Evolutionary conservation across 768 basidiomycete genomes (phyloP).

Genomic region (Mycena kentingensis): DNA sequence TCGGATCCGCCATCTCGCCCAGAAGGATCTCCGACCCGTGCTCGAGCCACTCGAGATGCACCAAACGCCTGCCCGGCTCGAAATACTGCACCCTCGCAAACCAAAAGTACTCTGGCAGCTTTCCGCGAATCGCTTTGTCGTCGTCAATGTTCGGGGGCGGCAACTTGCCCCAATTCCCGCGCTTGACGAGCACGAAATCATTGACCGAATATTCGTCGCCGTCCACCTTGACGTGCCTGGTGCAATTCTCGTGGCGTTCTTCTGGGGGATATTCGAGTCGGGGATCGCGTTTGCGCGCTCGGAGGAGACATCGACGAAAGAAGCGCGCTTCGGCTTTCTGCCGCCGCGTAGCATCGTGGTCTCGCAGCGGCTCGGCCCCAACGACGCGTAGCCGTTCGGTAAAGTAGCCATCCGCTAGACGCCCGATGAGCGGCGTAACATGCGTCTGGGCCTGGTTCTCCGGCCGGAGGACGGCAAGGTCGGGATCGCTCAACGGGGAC

Average conservation of each 20-base stretch:
- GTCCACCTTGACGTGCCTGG: not conserved
- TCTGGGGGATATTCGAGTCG: too few species aligned
- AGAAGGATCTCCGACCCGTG: slow-evolving; percentile 67
- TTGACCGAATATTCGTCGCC: slow-evolving; percentile 32
- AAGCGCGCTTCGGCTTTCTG: slow-evolving; percentile 31
- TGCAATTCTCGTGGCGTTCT: not conserved
- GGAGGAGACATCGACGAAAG: slow-evolving; percentile 27
- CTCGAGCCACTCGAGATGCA: slow-evolving; percentile 76
- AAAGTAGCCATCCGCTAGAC: slow-evolving; percentile 53
- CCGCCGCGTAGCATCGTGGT: slow-evolving; percentile 30
- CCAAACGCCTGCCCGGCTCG: slow-evolving; percentile 39
- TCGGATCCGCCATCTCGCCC: slow-evolving; percentile 58
- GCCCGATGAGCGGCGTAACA: slow-evolving; percentile 62
- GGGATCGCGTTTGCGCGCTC: slow-evolving; percentile 25
- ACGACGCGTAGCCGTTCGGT: slow-evolving; percentile 56
- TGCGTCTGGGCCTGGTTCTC: slow-evolving; percentile 58
- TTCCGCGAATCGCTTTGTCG: slow-evolving; percentile 40
- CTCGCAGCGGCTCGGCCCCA: slow-evolving; percentile 43
- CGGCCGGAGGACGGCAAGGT: slow-evolving; percentile 55
- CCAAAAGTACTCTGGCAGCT: slow-evolving; percentile 67
- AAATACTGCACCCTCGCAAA: slow-evolving; percentile 67
- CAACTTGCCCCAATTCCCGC: slow-evolving; percentile 33
- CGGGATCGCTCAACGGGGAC: slow-evolving; percentile 45
- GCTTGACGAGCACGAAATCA: slow-evolving; percentile 59
- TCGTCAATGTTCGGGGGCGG: slow-evolving; percentile 35